Percentiles rank a stretch among this genome's conserved stretches.
Evolutionary conservation across 2,329 filamentous ascomycete species (phyloP).

Genomic region (Epichloe typhina): DNA sequence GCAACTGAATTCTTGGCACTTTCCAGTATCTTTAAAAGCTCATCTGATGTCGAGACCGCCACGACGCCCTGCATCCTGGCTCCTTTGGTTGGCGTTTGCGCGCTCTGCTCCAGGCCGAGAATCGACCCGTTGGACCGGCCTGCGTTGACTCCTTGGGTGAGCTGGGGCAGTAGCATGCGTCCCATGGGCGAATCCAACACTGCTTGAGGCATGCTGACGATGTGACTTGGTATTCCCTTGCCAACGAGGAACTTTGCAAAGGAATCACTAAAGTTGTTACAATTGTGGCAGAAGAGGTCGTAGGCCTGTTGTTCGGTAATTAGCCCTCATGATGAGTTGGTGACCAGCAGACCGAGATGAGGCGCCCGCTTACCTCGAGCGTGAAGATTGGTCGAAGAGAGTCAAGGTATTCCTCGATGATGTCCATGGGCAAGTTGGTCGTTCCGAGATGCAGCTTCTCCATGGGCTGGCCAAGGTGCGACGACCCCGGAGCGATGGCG

Average conservation of each 20-base stretch:
- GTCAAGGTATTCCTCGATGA: conserved; percentile 77
- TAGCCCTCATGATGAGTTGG: neutral
- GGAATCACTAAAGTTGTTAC: conserved; percentile 95
- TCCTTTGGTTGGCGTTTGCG: conserved; percentile 10
- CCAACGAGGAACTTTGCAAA: conserved; percentile 82
- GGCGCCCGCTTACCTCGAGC: conserved; percentile 39
- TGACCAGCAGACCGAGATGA: neutral
- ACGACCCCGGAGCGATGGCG: conserved; percentile 64
- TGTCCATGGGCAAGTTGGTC: conserved; percentile 66
- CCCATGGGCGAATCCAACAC: conserved; percentile 82
- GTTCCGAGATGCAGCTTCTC: conserved; percentile 60
- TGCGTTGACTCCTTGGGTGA: conserved; percentile 37
- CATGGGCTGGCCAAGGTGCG: conserved; percentile 77
- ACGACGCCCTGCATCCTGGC: conserved; percentile 32
- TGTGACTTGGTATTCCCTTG: conserved; percentile 76
- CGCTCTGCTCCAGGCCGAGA: conserved; percentile 34
- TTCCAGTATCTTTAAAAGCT: conserved; percentile 24
- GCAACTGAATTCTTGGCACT: conserved; percentile 57
- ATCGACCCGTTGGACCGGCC: conserved; percentile 37
- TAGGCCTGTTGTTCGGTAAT: conserved; percentile 52
- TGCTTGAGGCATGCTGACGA: conserved; percentile 69
- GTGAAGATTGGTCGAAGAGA: conserved; percentile 76
- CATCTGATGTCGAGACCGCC: conserved; percentile 35
- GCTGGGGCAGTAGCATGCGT: conserved; percentile 69
- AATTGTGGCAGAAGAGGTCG: conserved; percentile 83